Conservation (phyloP, 352 stramenopile species). For the Globisporangium heterothallicum region DNA sequence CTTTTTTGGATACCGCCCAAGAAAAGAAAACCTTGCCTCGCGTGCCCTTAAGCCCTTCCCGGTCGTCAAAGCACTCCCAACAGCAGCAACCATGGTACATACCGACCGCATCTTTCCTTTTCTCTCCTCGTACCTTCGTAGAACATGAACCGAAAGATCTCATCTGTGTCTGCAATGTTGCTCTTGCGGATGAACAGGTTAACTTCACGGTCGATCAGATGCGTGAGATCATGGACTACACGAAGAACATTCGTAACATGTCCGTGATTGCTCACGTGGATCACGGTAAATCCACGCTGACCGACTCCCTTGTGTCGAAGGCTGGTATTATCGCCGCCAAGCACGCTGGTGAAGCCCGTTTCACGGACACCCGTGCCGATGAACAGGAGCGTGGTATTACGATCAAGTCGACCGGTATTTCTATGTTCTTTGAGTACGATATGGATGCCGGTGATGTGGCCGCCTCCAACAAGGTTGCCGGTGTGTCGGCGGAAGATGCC, state of each 20-base stretch:
- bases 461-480: conserved; percentile 52
- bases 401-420: conserved; percentile 99
- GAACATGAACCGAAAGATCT: not conserved
- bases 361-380: conserved; percentile 99
- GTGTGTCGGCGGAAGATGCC: conserved; percentile 32
- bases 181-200: conserved; percentile 60
- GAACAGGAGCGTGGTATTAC: conserved; percentile 99
- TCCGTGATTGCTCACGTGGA: conserved; percentile 99
- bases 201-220: conserved; percentile 99
- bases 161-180: not conserved
- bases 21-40: conserved; percentile 20
- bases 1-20: conserved; percentile 51
- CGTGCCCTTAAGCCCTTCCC: conserved; percentile 14
- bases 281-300: conserved; percentile 99
- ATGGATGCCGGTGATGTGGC: conserved; percentile 91
- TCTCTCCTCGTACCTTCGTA: not conserved
- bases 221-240: conserved; percentile 97
- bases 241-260: conserved; percentile 99
- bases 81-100: conserved; percentile 50
- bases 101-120: not conserved
- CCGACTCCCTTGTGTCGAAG: conserved; percentile 98
- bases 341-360: conserved; percentile 97
- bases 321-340: conserved; percentile 99
- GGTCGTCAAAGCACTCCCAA: conserved; percentile 14
- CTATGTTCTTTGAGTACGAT: conserved; percentile 99